Conservation (phyloP, 306 rosid species). For the Acacia melanoxylon region DNA sequence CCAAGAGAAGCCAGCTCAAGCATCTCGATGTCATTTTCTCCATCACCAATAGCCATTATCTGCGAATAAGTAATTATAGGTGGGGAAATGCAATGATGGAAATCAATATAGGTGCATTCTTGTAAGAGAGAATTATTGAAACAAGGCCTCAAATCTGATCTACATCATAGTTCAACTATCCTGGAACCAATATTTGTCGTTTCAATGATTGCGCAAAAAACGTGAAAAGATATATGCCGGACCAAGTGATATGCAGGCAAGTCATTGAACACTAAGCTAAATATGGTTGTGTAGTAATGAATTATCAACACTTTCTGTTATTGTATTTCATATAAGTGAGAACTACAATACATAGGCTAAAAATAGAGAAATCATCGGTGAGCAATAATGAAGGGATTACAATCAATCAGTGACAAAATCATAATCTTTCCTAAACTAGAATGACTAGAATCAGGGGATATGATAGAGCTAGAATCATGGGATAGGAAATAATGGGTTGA, state of each 20-base stretch:
- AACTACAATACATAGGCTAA: too few species aligned
- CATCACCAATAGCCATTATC: slow-evolving; percentile 99
- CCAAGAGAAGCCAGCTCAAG: slow-evolving; percentile 89
- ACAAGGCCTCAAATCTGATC: background rate
- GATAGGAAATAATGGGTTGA: too few species aligned
- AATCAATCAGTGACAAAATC: too few species aligned
- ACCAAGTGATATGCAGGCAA: background rate
- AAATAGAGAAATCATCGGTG: too few species aligned
- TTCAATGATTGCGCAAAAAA: slow-evolving; percentile 1
- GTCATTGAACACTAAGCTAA: background rate
- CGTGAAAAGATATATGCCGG: background rate
- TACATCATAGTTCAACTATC: background rate
- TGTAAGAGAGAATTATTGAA: background rate
- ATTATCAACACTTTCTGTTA: too few species aligned
- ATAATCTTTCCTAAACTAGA: too few species aligned
- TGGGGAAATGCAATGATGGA: background rate
- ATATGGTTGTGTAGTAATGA: background rate
- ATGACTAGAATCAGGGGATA: too few species aligned
- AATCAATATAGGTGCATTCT: background rate
- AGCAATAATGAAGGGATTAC: too few species aligned
- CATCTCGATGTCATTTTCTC: slow-evolving; percentile 94
- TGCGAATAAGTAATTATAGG: slow-evolving; percentile 25
- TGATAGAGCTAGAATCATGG: too few species aligned
- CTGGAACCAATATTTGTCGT: background rate
- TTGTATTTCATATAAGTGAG: too few species aligned